These are phyloP conservation scores for Cymbidium sinense DNA, from an alignment of 106 monocot species.

Conservation along the genomic window DNA sequence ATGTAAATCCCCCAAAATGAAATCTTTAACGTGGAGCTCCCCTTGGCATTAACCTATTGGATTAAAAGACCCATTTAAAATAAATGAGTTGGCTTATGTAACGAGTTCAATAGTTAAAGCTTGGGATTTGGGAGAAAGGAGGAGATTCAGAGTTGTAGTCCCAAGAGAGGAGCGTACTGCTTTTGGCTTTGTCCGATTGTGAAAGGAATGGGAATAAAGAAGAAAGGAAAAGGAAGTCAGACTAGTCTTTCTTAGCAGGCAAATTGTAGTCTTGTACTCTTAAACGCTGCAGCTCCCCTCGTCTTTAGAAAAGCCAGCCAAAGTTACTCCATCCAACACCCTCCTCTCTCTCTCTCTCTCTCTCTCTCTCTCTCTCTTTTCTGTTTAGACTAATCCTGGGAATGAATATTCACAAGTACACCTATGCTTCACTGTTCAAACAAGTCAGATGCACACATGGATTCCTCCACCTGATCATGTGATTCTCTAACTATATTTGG, in stretches of 20 bases:
- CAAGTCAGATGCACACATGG: too few species aligned
- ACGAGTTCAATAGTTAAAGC: neutral
- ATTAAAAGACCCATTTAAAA: neutral
- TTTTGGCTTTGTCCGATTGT: neutral
- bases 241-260: neutral
- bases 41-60: neutral
- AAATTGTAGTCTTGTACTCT: neutral
- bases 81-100: neutral
- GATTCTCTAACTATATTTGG: too few species aligned
- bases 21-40: too few species aligned
- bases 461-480: too few species aligned
- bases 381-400: too few species aligned
- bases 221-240: slow-evolving; percentile 7
- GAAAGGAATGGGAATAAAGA: slow-evolving; percentile 4
- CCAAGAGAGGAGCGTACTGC: neutral
- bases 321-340: neutral
- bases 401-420: too few species aligned
- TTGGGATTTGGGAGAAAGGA: slow-evolving; percentile 1
- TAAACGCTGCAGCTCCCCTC: neutral
- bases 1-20: too few species aligned
- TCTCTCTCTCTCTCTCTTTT: too few species aligned
- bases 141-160: neutral
- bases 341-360: too few species aligned
- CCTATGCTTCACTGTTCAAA: too few species aligned
- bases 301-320: neutral